These are phyloP conservation scores for Fusarium graminum DNA, from an alignment of 2,329 filamentous ascomycete genomes.

Conservation along the genomic window DNA sequence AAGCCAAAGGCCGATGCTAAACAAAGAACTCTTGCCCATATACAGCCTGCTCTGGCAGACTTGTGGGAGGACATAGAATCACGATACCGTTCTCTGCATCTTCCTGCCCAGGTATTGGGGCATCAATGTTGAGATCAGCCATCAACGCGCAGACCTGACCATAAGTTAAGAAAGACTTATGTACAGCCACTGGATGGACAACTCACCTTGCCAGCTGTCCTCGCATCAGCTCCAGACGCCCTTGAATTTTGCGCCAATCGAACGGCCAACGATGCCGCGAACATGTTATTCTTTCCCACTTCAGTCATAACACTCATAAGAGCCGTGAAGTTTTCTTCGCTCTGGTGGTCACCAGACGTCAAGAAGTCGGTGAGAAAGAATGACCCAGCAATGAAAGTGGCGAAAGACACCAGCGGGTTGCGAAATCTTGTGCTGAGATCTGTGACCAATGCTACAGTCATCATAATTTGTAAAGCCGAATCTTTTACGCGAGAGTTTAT, in stretches of 20 bases:
- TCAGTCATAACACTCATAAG: constrained; percentile 63
- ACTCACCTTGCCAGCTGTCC: constrained; percentile 28
- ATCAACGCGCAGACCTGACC: constrained; percentile 15
- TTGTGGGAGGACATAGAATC: constrained; percentile 22
- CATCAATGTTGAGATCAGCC: constrained; percentile 17
- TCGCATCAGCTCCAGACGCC: constrained; percentile 23
- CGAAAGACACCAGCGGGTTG: constrained; percentile 30
- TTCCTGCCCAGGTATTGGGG: constrained; percentile 29
- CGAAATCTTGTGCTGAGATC: constrained; percentile 27
- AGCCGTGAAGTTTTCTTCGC: constrained; percentile 72
- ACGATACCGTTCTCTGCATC: constrained; percentile 33
- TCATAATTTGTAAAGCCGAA: constrained; percentile 37
- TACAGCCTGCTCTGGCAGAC: neutral
- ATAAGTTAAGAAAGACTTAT: neutral
- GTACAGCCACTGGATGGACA: fast-evolving
- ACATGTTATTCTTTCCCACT: constrained; percentile 61
- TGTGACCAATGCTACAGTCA: constrained; percentile 30
- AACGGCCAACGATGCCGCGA: constrained; percentile 66
- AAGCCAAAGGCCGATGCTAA: no score
- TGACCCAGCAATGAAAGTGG: constrained; percentile 29
- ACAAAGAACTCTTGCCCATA: neutral
- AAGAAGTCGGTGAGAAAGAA: constrained; percentile 32
- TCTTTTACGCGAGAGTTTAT: constrained; percentile 23
- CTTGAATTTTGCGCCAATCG: constrained; percentile 75
- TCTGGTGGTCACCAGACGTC: constrained; percentile 1